Conservation (phyloP, 129 eudicot species). For the Arctium lappa region DNA sequence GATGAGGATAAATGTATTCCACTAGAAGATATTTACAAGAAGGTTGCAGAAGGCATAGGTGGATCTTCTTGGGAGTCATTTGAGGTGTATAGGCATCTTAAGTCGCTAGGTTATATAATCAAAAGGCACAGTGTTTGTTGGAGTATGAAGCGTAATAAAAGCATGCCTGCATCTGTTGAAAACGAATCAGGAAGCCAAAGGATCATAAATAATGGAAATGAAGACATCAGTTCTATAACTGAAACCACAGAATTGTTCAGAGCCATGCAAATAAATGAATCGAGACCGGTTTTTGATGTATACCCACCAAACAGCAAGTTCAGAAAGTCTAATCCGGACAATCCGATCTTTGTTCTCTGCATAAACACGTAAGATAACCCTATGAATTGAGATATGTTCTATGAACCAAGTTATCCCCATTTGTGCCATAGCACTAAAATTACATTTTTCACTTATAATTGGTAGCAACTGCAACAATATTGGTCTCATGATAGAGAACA, state of each 20-base stretch:
- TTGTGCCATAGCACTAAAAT: background rate
- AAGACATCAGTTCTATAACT: constrained; percentile 18
- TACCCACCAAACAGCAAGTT: constrained; percentile 88
- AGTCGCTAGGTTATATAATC: constrained; percentile 70
- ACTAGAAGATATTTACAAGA: constrained; percentile 43
- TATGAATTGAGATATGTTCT: background rate
- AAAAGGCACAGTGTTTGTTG: constrained; percentile 65
- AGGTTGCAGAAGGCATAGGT: constrained; percentile 3
- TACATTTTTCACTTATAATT: background rate
- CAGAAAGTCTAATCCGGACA: constrained; percentile 68
- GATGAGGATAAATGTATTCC: constrained; percentile 35
- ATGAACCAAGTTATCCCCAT: background rate
- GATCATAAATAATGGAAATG: constrained; percentile 11
- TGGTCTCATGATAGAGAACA: background rate
- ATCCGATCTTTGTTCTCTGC: constrained; percentile 59
- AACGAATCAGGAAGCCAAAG: background rate
- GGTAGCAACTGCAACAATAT: background rate
- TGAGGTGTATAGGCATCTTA: constrained; percentile 65
- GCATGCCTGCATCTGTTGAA: constrained; percentile 1
- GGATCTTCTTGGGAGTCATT: constrained; percentile 80
- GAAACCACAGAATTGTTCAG: constrained; percentile 38
- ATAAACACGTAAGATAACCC: constrained; percentile 42
- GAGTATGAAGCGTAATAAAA: constrained; percentile 42
- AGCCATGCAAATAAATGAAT: constrained; percentile 39
- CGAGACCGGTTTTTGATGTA: constrained; percentile 58